Conservation (phyloP, 169 alveolate species). For the Plasmodium coatneyi region DNA sequence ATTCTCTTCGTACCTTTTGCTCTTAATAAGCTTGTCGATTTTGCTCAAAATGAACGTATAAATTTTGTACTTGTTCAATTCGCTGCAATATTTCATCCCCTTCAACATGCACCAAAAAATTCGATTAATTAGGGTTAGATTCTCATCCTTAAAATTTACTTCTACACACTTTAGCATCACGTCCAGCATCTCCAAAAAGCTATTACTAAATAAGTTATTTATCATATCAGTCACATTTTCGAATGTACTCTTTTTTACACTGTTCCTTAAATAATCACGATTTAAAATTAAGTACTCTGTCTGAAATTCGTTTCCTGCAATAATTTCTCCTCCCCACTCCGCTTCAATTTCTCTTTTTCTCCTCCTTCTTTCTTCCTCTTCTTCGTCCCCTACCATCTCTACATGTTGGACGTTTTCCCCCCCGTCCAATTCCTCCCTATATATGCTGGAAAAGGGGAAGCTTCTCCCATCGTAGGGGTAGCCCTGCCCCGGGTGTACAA, state of each 20-base stretch:
- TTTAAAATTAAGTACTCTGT: background rate
- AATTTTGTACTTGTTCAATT: constrained; percentile 51
- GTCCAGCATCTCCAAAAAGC: constrained; percentile 37
- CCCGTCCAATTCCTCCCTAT: background rate
- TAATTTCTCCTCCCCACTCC: background rate
- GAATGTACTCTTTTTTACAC: background rate
- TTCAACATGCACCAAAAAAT: constrained; percentile 63
- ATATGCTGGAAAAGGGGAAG: background rate
- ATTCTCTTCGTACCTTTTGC: constrained; percentile 22
- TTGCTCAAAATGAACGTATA: constrained; percentile 37
- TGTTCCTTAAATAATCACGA: background rate
- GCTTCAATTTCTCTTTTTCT: background rate
- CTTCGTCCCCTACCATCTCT: background rate
- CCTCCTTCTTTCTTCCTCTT: background rate
- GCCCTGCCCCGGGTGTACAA: background rate
- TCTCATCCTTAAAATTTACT: constrained; percentile 26
- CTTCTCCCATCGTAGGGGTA: background rate
- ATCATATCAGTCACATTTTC: constrained; percentile 12
- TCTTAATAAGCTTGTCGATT: constrained; percentile 56
- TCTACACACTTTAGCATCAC: constrained; percentile 57
- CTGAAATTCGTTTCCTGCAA: background rate
- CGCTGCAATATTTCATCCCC: constrained; percentile 21
- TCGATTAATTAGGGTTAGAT: constrained; percentile 18
- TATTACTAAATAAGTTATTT: constrained; percentile 11
- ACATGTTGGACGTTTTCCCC: background rate